Base-by-base conservation (phyloP, 129 eudicot species). In the Ambrosia trifida region DNA sequence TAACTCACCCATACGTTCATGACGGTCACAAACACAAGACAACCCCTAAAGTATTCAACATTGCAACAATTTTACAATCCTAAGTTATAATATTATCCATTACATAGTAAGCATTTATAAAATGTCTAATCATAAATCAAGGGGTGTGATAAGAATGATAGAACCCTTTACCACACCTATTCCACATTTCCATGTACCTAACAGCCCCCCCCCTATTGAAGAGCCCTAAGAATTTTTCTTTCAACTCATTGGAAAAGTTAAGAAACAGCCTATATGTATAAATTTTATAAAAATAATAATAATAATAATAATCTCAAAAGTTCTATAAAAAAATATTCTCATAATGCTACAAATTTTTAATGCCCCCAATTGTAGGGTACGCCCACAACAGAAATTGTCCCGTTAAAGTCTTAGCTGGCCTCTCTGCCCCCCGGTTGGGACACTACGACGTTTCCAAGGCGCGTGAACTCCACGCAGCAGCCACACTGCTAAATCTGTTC, bases 341-440 rank as follows among this genome's bases (percentile, higher is more conserved):
- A 51, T 64, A 74, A 66, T 31, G 36, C 60, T 53, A 66, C 58
- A 56, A 54, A 69, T 70, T 54, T 54, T 66, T 43, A 54, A 45
- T 75, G 67, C 28, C 72, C 79, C 78, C 65, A 76, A 60, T 30
- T 32, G 31, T 57, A 45, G 66, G 41, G 43, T 64, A 51, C 49
- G 36, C 41, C 41, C 59, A 70, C 41, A 52, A 60, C 59, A 70
- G 51, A 52, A 60, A 50, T 30, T 77, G 81, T 70, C 33, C 76
- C 76, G 81, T 77, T 70, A 30, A 64, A 51, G 66, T 9, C 65
- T 61, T 77, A 70, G 81, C 81, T 70, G 81, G 72, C 72, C 14
- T 60, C 60, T 16, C 65, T 59, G 59, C 61, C 77, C 73, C 67
- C 38, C 33, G 9, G 35, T 70, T 43, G 18, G 81, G 72, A 71